Evolutionary conservation across 108 stramenopile genomes (phyloP), one percentile per base, ranked within the genome.

Genomic region (Stephanodiscus triporus): DNA sequence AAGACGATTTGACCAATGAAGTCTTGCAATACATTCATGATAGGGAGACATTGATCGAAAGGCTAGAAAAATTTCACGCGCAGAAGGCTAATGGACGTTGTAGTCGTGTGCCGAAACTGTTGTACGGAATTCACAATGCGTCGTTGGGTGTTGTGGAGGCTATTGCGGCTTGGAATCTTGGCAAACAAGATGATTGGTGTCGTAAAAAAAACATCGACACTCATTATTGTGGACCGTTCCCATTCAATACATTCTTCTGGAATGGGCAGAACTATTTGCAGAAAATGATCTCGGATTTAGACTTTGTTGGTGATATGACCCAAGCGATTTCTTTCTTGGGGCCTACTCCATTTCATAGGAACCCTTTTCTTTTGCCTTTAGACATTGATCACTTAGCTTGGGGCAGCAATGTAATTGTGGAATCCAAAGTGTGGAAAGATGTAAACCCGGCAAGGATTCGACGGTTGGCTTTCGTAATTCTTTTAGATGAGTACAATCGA

Each of bases 211-310:
- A 26, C 9, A 48, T 66, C 27, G 75, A 61, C 13, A 60, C 37
- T 73, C 72, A 23, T 61, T 43, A 29, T 13, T 49, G 24, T 54
- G n/a, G 3, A 0, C 27, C 60, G 0, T 70, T 67, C 30, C 76
- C 76, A 2, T 61, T 51, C 62, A 70, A 77, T 64, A 27, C 63
- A 6, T 77, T 77, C 40, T 30, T 66, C 24, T 77, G 76, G 76
- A 77, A 77, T 56, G 68, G 68, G 6, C 36, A 70, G 59, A 77
- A 64, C 50, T 77, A 77, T 32, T 60, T 77, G 53, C 30, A 70
- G 56, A 77, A 77, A 55, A 77, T 77, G 76, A 45, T 77, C 43
- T 63, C 62, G 30, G 76, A 77, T 37, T 77, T 77, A 53, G 76
- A 77, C 43, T 77, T 77, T 45, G 68, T 77, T 9, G 36, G 58